These are phyloP conservation scores for Lachnum nothofagi DNA, from an alignment of 2,329 filamentous ascomycete genomes.

Conservation along the genomic window DNA sequence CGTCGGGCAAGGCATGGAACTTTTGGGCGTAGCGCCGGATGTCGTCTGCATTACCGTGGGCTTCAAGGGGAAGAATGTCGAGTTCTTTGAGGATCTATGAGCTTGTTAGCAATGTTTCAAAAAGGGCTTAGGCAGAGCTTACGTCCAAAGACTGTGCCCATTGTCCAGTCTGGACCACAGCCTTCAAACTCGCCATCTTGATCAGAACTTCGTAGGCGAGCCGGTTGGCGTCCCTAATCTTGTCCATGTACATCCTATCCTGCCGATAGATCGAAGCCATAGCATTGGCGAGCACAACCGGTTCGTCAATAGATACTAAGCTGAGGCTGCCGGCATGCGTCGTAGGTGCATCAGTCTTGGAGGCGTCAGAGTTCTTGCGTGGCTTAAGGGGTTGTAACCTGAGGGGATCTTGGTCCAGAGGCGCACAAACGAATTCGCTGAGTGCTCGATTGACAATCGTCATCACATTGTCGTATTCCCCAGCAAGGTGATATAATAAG, in stretches of 20 bases:
- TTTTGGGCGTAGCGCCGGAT: constrained; percentile 77
- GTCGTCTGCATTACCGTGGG: constrained; percentile 66
- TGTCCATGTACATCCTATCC: constrained; percentile 55
- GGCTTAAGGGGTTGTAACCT: constrained; percentile 54
- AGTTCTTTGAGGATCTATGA: constrained; percentile 68
- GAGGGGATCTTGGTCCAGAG: constrained; percentile 76
- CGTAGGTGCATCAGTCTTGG: constrained; percentile 10
- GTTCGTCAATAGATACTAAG: constrained; percentile 63
- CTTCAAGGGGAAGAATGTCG: constrained; percentile 73
- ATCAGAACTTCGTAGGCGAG: constrained; percentile 56
- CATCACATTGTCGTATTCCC: constrained; percentile 93
- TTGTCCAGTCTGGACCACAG: constrained; percentile 50
- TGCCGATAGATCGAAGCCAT: constrained; percentile 58
- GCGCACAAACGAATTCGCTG: constrained; percentile 81
- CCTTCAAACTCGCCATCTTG: constrained; percentile 56
- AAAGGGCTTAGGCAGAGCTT: constrained; percentile 36
- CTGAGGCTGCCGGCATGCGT: constrained; percentile 45
- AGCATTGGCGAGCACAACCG: constrained; percentile 55
- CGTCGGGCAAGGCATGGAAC: constrained; percentile 72
- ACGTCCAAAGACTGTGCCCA: constrained; percentile 62
- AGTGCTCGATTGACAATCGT: constrained; percentile 82
- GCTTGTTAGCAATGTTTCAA: too few relatives aligned
- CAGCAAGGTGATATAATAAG: constrained; percentile 86
- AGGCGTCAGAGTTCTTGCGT: constrained; percentile 14
- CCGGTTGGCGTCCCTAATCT: constrained; percentile 53